These are phyloP conservation scores for Blastobotrys proliferans DNA, from an alignment of 1,139 yeast genomes.

Conservation along the genomic window DNA sequence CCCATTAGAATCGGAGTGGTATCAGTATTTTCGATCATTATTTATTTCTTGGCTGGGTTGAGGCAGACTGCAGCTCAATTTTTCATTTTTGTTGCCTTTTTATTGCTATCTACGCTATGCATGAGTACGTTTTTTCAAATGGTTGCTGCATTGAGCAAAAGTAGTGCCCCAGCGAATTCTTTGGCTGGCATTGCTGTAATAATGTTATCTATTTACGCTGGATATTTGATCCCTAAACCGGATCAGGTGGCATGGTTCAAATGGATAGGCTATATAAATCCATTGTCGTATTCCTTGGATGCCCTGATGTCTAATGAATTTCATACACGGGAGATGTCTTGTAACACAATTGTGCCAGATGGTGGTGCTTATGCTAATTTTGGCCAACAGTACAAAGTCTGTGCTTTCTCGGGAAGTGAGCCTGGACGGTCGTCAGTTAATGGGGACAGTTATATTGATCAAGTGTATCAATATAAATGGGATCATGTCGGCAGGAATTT, in stretches of 20 bases:
- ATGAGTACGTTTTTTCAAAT: slow-evolving; percentile 51
- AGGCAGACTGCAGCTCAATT: slow-evolving; percentile 40
- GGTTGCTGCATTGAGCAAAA: slow-evolving; percentile 52
- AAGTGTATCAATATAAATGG: slow-evolving; percentile 36
- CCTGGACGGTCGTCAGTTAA: slow-evolving; percentile 39
- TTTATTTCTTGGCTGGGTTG: slow-evolving; percentile 41
- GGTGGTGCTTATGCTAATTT: slow-evolving; percentile 38
- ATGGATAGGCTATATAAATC: slow-evolving; percentile 49
- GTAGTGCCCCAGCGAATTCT: slow-evolving; percentile 53
- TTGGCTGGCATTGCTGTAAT: slow-evolving; percentile 46
- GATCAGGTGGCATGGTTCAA: slow-evolving; percentile 50
- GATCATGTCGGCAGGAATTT: slow-evolving; percentile 39
- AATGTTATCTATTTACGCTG: slow-evolving; percentile 47
- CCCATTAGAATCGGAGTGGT: slow-evolving; percentile 36
- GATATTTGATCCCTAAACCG: slow-evolving; percentile 48
- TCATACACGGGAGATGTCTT: slow-evolving; percentile 39
- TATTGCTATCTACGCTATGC: slow-evolving; percentile 36
- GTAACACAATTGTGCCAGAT: slow-evolving; percentile 34
- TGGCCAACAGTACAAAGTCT: slow-evolving; percentile 38
- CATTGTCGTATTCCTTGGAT: slow-evolving; percentile 46
- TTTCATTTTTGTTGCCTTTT: slow-evolving; percentile 35
- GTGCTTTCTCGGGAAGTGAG: slow-evolving; percentile 40
- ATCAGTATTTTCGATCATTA: slow-evolving; percentile 34
- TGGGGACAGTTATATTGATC: slow-evolving; percentile 41
- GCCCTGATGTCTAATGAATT: slow-evolving; percentile 46